Percentiles rank a stretch among this genome's conserved stretches.
These are phyloP conservation scores for Ceratobasidium sp. DNA, from an alignment of 1,284 basidiomycete genomes.

Conservation along the genomic window DNA sequence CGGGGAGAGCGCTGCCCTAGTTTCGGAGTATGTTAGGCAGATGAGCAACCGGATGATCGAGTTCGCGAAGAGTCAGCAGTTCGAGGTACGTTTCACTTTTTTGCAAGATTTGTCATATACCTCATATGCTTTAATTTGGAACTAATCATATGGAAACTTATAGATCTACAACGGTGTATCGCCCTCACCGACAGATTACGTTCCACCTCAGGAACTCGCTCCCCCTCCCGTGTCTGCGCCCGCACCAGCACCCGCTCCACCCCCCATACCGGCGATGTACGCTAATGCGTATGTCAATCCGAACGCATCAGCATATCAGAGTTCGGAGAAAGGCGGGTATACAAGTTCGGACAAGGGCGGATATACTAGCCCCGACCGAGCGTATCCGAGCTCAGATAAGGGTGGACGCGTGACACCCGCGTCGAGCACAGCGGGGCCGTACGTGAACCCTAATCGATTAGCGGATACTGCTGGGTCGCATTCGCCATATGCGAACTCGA, in stretches of 20 bases:
- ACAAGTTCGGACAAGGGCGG: slow-evolving; percentile 3
- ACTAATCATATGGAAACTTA: neutral
- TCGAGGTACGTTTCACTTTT: slow-evolving; percentile 13
- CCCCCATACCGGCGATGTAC: slow-evolving; percentile 1
- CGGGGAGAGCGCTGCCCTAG: neutral
- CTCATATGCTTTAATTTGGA: too few species aligned
- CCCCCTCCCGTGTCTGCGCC: neutral
- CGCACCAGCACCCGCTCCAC: too few species aligned
- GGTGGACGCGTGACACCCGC: neutral
- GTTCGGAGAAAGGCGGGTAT: slow-evolving; percentile 3
- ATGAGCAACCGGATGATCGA: slow-evolving; percentile 23
- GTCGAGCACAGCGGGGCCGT: slow-evolving; percentile 3
- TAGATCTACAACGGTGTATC: slow-evolving; percentile 40
- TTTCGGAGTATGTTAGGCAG: slow-evolving; percentile 1
- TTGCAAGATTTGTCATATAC: too few species aligned
- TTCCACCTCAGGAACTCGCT: slow-evolving; percentile 24
- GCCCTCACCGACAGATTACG: slow-evolving; percentile 27
- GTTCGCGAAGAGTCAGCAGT: slow-evolving; percentile 40
- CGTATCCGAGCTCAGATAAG: neutral
- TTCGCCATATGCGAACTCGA: slow-evolving; percentile 12
- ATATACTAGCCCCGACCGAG: neutral
- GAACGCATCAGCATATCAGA: neutral
- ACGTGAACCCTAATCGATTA: slow-evolving; percentile 25
- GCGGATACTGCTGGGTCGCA: slow-evolving; percentile 20
- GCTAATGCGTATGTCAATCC: slow-evolving; percentile 35